Conservation (phyloP, 1,139 yeast species). For the Suhomyces ambrosiae region DNA sequence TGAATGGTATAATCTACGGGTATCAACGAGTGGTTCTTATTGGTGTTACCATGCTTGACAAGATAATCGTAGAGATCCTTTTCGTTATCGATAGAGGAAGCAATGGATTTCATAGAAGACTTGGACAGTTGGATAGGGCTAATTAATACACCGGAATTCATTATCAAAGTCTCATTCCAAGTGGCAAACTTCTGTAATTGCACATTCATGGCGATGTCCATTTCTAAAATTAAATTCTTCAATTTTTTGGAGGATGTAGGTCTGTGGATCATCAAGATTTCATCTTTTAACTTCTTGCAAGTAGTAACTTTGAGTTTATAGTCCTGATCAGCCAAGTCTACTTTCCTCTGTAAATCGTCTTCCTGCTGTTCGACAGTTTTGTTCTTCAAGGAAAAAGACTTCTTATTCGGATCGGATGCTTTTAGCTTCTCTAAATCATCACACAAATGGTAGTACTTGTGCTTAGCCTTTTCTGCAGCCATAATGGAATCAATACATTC, state of each 20-base stretch:
- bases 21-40: conserved; percentile 36
- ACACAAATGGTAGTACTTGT: conserved; percentile 76
- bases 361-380: conserved; percentile 88
- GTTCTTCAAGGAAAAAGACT: conserved; percentile 75
- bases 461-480: conserved; percentile 86
- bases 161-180: conserved; percentile 77
- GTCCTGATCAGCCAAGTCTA: conserved; percentile 82
- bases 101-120: conserved; percentile 70
- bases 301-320: conserved; percentile 74
- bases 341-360: conserved; percentile 81
- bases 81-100: conserved; percentile 79
- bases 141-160: conserved; percentile 83
- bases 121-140: conserved; percentile 58
- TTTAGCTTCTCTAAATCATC: conserved; percentile 84
- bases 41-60: conserved; percentile 45
- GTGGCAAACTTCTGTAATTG: conserved; percentile 89
- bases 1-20: conserved; percentile 82
- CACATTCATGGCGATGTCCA: conserved; percentile 85
- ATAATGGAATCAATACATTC: conserved; percentile 80
- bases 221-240: conserved; percentile 76
- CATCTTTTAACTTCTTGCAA: conserved; percentile 74
- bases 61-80: conserved; percentile 76
- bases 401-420: conserved; percentile 80
- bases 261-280: conserved; percentile 69
- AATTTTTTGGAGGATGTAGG: conserved; percentile 76